These are phyloP conservation scores for Nemania abortiva DNA, from an alignment of 2,329 filamentous ascomycete genomes.

Conservation along the genomic window DNA sequence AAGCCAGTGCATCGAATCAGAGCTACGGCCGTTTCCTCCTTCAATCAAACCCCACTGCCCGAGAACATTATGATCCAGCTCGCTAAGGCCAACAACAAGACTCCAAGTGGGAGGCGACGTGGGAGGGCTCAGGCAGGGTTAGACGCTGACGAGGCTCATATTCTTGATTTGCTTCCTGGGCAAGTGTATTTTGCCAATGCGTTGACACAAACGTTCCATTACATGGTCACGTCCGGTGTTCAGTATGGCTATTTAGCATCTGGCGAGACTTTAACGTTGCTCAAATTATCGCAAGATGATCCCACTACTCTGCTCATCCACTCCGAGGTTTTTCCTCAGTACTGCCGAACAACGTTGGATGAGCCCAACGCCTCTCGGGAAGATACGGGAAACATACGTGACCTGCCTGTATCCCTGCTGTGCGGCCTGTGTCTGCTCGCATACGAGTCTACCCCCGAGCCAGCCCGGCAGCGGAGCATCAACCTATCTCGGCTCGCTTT, in stretches of 20 bases:
- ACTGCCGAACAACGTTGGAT: neutral
- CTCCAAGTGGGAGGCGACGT: neutral
- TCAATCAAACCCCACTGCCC: neutral
- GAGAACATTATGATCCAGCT: neutral
- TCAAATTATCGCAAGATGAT: neutral
- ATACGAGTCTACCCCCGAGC: slow-evolving; percentile 1
- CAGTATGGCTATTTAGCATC: neutral
- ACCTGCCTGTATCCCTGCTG: neutral
- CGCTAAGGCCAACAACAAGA: neutral
- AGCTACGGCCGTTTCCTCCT: neutral
- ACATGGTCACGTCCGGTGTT: neutral
- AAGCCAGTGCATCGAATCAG: neutral
- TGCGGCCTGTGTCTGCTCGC: neutral
- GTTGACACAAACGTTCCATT: neutral
- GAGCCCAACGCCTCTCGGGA: neutral
- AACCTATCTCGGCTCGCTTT: neutral
- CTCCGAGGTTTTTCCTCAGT: neutral
- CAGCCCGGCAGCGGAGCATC: slow-evolving; percentile 1
- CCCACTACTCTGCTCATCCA: neutral
- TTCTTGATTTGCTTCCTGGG: neutral
- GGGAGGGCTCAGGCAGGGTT: neutral
- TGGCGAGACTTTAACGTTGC: neutral
- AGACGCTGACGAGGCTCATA: neutral
- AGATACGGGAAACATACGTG: neutral
- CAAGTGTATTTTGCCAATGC: neutral